Base-by-base conservation (phyloP, 2,329 filamentous ascomycete species). In the Cladophialophora bantiana region DNA sequence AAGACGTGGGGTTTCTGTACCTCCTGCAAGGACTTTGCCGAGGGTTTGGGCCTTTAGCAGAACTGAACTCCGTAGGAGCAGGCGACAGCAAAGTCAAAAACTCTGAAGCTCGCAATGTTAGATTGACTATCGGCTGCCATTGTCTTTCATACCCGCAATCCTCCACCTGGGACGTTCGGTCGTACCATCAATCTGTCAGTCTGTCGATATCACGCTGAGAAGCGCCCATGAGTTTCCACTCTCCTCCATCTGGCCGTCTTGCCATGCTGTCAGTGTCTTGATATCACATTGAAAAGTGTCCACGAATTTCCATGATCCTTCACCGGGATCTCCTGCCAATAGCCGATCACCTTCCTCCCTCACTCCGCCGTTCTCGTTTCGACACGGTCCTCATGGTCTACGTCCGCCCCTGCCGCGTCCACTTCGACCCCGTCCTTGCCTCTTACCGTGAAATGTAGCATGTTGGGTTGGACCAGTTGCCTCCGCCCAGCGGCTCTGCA, bases 1-100 rank as follows among this genome's bases (percentile, higher is more conserved):
- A 73, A 70, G 65, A 72, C 71, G 2, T 71, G 68, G 68, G 72
- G 72, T 1, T 73, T 73, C 52, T 59, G 64, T 31, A 65, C 61
- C 15, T 59, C 65, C 9, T 72, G 72, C 55, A 64, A 69, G 58
- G 56, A 68, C 10, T 72, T 73, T 40, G 71, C 69, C 0, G 45
- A 69, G 35, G 71, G 68, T 9, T 40, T 71, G 32, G 66, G 66
- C 1, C 38, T 65, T 26, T 26, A 26, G 26, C 26, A 26, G 26
- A 26, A 2, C 26, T 3, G 26, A 3, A 2, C 26, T 26, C 26
- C 26, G 42, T 50, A 50, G 13, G 45, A 50, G 3, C 12, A 20
- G 6, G 20, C 9, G 15, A 26, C 18, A 26, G 45, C n/a, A 4
- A 9, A 31, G 13, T 10, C 26, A 4, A 12, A 10, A 20, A 26